Percentiles rank a stretch among this genome's conserved stretches.
These are phyloP conservation scores for Saraca asoca DNA, from an alignment of 331 rosid genomes.

Conservation along the genomic window DNA sequence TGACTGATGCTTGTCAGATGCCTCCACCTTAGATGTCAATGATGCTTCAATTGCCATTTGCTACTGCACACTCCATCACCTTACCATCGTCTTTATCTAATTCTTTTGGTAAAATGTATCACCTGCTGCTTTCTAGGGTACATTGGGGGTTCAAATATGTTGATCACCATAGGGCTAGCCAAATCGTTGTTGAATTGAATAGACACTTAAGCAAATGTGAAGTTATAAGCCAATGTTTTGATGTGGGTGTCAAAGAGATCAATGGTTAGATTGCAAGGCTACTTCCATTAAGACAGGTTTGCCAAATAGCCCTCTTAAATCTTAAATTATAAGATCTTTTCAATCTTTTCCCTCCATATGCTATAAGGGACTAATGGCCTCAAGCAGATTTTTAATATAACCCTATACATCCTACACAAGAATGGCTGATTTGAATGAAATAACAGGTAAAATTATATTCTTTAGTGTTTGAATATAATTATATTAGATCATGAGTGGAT, in stretches of 20 bases:
- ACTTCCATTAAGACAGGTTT: slow-evolving; percentile 54
- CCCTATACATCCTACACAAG: too few relatives aligned
- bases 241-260: slow-evolving; percentile 55
- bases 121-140: slow-evolving; percentile 48
- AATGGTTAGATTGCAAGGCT: slow-evolving; percentile 64
- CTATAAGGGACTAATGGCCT: not conserved
- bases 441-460: not conserved
- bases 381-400: too few relatives aligned
- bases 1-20: too few relatives aligned
- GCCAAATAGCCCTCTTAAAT: not conserved
- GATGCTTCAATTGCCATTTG: too few relatives aligned
- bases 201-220: slow-evolving; percentile 56
- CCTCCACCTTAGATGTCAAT: too few relatives aligned
- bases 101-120: too few relatives aligned
- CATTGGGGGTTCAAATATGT: slow-evolving; percentile 60
- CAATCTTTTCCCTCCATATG: not conserved
- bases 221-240: slow-evolving; percentile 61
- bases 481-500: too few relatives aligned
- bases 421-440: too few relatives aligned
- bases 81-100: too few relatives aligned
- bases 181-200: slow-evolving; percentile 53
- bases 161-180: slow-evolving; percentile 57
- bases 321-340: not conserved
- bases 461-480: too few relatives aligned
- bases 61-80: too few relatives aligned